phyloP scores from a whole-genome alignment of 495 filamentous ascomycete species.

The Penicillium daleae region DNA sequence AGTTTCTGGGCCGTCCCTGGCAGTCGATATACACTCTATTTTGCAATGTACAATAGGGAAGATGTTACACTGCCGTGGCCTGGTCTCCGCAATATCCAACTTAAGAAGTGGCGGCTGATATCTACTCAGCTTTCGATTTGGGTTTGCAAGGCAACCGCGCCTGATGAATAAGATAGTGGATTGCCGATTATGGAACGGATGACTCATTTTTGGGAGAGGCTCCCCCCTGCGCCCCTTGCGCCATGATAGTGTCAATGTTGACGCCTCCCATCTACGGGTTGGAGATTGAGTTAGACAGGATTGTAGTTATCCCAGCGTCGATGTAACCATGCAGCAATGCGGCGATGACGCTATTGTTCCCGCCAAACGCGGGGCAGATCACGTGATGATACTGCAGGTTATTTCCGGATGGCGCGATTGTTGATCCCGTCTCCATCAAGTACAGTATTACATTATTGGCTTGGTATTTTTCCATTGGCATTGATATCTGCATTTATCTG shows the following conservation, averaged over 20 bases:
- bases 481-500: neutral
- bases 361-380: conserved; percentile 31
- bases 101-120: conserved; percentile 19
- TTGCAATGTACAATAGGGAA: neutral
- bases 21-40: neutral
- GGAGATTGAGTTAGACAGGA: neutral
- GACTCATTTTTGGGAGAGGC: neutral
- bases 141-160: neutral
- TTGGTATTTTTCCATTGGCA: neutral
- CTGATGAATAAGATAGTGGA: neutral
- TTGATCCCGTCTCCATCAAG: neutral
- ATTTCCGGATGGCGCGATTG: conserved; percentile 2
- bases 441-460: neutral
- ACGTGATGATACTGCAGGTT: conserved; percentile 23
- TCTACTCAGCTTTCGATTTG: neutral
- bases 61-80: conserved; percentile 14
- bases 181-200: neutral
- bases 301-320: conserved; percentile 9
- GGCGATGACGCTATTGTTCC: conserved; percentile 26
- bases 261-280: neutral
- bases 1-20: neutral
- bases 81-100: conserved; percentile 11
- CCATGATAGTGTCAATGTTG: neutral
- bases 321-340: conserved; percentile 29
- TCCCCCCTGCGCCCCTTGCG: conserved; percentile 3